Evolutionary conservation across 78 protist species (phyloP).

Genomic region (Dictyostelium firmibasis): DNA sequence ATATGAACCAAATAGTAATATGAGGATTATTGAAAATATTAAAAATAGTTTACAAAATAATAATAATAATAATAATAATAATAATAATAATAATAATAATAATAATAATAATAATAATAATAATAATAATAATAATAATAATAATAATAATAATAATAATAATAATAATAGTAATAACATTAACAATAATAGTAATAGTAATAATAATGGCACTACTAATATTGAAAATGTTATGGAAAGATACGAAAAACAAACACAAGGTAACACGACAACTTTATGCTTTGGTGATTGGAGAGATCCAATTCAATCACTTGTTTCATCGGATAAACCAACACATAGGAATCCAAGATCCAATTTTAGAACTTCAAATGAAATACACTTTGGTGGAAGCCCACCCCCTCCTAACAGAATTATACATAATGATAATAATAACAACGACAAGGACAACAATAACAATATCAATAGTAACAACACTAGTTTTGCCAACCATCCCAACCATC

Average conservation of each 20-base stretch:
- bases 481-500: neutral
- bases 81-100: neutral
- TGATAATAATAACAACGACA: neutral
- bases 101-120: neutral
- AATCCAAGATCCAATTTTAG: conserved; percentile 6
- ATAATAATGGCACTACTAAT: neutral
- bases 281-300: conserved; percentile 46
- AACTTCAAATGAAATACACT: neutral
- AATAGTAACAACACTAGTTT: neutral
- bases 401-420: neutral
- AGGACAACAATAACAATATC: neutral
- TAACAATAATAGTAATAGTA: conserved; percentile 5
- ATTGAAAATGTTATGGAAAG: neutral
- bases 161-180: neutral
- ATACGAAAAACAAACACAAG: neutral
- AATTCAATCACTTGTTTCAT: conserved; percentile 13
- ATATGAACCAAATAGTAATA: neutral
- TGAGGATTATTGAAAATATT: neutral
- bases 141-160: neutral
- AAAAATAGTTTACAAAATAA: neutral
- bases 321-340: neutral
- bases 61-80: neutral
- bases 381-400: neutral
- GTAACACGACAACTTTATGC: neutral
- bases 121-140: neutral